These are phyloP conservation scores for Xylariaceae sp. DNA, from an alignment of 2,329 filamentous ascomycete genomes.

Conservation along the genomic window DNA sequence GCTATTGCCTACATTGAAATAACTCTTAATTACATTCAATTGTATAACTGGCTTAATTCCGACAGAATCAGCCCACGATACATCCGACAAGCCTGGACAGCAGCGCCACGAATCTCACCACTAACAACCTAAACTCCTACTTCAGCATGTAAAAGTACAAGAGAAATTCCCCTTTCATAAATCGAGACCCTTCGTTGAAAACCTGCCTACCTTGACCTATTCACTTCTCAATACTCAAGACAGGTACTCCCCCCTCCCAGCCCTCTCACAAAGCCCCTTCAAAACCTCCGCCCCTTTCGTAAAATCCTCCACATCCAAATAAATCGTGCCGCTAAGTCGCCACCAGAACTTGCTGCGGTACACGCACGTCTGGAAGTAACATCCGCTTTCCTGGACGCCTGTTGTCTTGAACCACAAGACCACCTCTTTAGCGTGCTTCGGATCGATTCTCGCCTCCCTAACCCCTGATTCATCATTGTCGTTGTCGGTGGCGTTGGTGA, in stretches of 20 bases:
- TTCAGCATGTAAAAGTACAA: no score
- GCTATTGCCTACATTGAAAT: no score
- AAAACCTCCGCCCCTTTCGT: constrained; percentile 35
- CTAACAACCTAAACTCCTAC: no score
- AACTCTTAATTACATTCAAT: no score
- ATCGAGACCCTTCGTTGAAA: no score
- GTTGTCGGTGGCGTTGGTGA: constrained; percentile 3
- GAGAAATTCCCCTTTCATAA: no score
- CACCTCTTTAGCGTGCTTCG: constrained; percentile 44
- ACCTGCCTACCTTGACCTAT: no score
- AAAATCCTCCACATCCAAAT: constrained; percentile 69
- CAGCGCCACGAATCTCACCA: no score
- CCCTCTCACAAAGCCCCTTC: constrained; percentile 45
- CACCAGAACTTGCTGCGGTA: constrained; percentile 65
- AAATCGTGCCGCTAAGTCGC: constrained; percentile 69
- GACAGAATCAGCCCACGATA: no score
- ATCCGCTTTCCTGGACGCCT: constrained; percentile 53
- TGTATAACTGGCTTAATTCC: no score
- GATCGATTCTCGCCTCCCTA: constrained; percentile 36
- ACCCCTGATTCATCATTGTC: not conserved
- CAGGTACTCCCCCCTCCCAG: constrained; percentile 50
- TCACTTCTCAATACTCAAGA: no score
- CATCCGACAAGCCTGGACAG: no score
- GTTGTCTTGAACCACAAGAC: constrained; percentile 54
- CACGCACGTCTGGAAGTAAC: constrained; percentile 62